A percentile compares a stretch with the other conserved stretches of the same genome.
Evolutionary conservation across 257 asterid species (phyloP).

Genomic region (Solanum habrochaites): DNA sequence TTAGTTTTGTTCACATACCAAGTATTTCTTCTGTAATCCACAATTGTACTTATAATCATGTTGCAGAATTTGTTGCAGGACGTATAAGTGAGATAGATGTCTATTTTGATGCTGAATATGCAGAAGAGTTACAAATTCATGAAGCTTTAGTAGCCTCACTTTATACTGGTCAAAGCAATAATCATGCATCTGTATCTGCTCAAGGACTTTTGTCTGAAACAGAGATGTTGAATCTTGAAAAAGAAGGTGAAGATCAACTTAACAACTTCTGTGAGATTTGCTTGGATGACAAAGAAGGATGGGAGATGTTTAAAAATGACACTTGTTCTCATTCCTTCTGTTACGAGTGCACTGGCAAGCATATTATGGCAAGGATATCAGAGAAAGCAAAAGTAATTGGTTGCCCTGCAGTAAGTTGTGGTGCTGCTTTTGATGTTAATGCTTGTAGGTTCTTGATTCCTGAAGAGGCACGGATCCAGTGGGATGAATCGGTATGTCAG

Average conservation of each 20-base stretch:
- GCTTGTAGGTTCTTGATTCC: constrained; percentile 46
- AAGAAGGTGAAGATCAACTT: not conserved
- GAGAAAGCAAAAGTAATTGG: constrained; percentile 15
- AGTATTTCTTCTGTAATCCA: not conserved
- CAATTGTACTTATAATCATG: not conserved
- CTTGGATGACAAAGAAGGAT: constrained; percentile 39
- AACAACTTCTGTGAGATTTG: constrained; percentile 45
- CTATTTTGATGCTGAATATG: constrained; percentile 22
- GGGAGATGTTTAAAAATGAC: constrained; percentile 51
- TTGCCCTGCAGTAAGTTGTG: constrained; percentile 48
- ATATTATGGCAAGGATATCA: constrained; percentile 33
- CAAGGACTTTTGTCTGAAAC: not conserved
- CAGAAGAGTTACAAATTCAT: constrained; percentile 33
- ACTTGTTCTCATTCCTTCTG: constrained; percentile 52
- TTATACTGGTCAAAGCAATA: not conserved
- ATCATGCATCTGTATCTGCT: constrained; percentile 24
- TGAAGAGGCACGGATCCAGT: constrained; percentile 15
- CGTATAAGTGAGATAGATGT: not conserved
- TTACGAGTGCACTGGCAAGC: constrained; percentile 41
- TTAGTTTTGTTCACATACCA: not conserved
- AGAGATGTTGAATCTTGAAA: constrained; percentile 2
- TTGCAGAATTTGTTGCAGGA: not conserved
- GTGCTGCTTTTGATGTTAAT: constrained; percentile 11
- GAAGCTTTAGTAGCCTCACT: constrained; percentile 38
- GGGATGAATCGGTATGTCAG: constrained; percentile 49